These are phyloP conservation scores for Phialophora expanda DNA, from an alignment of 2,329 filamentous ascomycete species.

Conservation along the genomic window DNA sequence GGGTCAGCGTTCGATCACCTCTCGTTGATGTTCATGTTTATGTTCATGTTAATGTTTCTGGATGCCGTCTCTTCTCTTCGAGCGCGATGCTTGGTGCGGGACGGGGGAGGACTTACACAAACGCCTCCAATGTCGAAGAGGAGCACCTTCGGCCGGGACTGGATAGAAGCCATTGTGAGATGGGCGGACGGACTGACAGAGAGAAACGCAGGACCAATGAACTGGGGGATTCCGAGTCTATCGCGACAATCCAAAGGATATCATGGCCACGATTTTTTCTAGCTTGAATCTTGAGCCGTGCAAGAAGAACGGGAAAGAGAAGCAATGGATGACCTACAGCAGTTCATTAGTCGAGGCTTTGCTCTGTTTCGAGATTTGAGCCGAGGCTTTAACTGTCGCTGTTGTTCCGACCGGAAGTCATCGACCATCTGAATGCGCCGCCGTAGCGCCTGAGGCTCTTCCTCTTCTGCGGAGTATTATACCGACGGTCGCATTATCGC, in stretches of 20 bases:
- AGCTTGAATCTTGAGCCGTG: neutral
- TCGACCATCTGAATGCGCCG: neutral
- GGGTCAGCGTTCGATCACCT: neutral
- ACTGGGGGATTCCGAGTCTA: neutral
- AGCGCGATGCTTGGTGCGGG: neutral
- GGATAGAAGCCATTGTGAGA: conserved; percentile 1
- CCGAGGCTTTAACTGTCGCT: neutral
- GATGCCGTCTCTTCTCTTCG: neutral
- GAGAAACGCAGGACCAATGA: neutral
- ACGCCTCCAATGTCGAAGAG: conserved; percentile 97
- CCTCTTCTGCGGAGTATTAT: neutral
- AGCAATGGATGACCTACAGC: neutral
- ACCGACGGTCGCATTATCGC: neutral
- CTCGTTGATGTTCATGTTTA: neutral
- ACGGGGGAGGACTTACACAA: conserved; percentile 69
- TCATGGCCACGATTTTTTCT: neutral
- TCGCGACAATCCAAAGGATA: neutral
- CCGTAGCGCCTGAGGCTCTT: neutral
- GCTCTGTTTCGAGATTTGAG: conserved; percentile 1
- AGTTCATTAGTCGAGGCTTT: neutral
- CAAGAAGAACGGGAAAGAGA: neutral
- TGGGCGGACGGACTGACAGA: neutral
- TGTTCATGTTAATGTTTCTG: neutral
- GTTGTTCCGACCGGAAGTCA: neutral
- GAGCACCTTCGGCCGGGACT: conserved; percentile 67